These are phyloP conservation scores for Beauveria varroae DNA, from an alignment of 2,329 filamentous ascomycete genomes.

Conservation along the genomic window DNA sequence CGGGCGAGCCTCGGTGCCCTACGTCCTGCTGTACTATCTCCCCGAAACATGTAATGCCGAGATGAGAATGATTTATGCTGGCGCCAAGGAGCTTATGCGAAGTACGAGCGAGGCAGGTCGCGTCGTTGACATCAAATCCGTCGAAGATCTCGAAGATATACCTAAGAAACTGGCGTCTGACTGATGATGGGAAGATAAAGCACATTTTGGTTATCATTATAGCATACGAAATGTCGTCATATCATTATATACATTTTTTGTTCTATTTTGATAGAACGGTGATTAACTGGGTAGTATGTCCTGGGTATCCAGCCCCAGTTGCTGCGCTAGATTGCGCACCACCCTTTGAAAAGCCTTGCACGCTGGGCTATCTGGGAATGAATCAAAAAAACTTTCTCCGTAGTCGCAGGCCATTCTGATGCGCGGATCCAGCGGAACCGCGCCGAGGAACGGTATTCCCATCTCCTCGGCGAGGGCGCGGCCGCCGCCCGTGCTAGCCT, in stretches of 20 bases:
- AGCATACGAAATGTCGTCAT: conserved; percentile 1
- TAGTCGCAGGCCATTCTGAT: conserved; percentile 97
- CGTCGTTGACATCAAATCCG: conserved; percentile 75
- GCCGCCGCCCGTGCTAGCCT: conserved; percentile 83
- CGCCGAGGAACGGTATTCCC: conserved; percentile 78
- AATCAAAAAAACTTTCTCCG: conserved; percentile 94
- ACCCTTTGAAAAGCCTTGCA: conserved; percentile 75
- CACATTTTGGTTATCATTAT: not conserved
- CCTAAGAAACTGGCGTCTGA: conserved; percentile 50
- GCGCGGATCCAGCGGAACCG: conserved; percentile 83
- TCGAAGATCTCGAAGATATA: conserved; percentile 77
- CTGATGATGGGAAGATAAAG: not conserved
- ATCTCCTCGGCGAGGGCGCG: conserved; percentile 74
- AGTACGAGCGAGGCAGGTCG: conserved; percentile 85
- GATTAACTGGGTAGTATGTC: conserved; percentile 39
- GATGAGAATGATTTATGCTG: conserved; percentile 87
- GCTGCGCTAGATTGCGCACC: conserved; percentile 61
- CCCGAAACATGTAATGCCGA: conserved; percentile 85
- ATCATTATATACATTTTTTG: conserved; percentile 14
- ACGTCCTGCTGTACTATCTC: conserved; percentile 91
- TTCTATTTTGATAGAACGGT: conserved; percentile 1
- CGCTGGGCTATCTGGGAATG: conserved; percentile 86
- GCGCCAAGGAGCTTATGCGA: conserved; percentile 91
- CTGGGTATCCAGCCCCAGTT: conserved; percentile 57
- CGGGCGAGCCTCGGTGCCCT: conserved; percentile 80